These are phyloP conservation scores for Dissophora globulifera DNA, from an alignment of 192 early-diverging fungal species.

Conservation along the genomic window DNA sequence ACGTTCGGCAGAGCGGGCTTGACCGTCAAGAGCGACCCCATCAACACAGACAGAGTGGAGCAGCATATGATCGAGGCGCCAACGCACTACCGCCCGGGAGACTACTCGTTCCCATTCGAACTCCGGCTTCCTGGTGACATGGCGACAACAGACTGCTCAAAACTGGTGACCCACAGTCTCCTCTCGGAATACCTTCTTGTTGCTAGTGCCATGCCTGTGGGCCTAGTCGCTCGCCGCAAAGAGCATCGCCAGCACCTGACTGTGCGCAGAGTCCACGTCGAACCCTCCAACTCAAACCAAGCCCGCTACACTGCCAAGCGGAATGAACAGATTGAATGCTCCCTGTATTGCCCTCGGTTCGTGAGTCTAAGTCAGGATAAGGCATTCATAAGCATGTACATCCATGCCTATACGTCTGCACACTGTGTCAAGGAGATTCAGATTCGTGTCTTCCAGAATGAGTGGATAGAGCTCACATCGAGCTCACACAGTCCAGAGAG, in stretches of 20 bases:
- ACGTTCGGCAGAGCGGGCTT: neutral
- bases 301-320: neutral
- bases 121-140: slow-evolving; percentile 14
- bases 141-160: slow-evolving; percentile 3
- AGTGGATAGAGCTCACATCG: neutral
- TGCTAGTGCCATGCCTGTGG: neutral
- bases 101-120: slow-evolving; percentile 15
- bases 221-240: slow-evolving; percentile 8
- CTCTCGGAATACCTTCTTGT: slow-evolving; percentile 13
- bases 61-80: neutral
- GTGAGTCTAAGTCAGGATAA: slow-evolving; percentile 1
- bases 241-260: neutral
- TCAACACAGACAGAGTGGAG: slow-evolving; percentile 12
- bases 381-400: neutral
- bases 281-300: neutral
- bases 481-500: neutral
- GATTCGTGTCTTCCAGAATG: slow-evolving; percentile 1
- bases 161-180: neutral
- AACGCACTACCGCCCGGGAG: slow-evolving; percentile 9
- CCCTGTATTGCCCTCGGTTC: slow-evolving; percentile 5
- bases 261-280: slow-evolving; percentile 6
- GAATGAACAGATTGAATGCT: slow-evolving; percentile 8
- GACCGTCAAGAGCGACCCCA: slow-evolving; percentile 15
- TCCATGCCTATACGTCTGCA: slow-evolving; percentile 6
- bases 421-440: slow-evolving; percentile 15